These are phyloP conservation scores for Poteriospumella lacustris DNA, from an alignment of 108 stramenopile species.

Conservation along the genomic window DNA sequence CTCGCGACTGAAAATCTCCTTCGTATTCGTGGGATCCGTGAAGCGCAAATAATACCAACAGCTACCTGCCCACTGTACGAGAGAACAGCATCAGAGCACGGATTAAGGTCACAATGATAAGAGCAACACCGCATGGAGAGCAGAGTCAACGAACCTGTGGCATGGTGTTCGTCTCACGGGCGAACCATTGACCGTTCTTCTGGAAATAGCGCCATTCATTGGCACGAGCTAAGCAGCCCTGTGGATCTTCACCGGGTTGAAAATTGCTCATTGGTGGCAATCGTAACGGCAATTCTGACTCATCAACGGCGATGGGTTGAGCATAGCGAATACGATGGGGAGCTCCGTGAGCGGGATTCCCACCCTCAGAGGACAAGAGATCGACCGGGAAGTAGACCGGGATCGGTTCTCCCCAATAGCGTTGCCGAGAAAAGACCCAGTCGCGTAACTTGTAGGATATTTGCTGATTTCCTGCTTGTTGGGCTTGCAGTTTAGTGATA, in stretches of 20 bases:
- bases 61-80: conserved; percentile 22
- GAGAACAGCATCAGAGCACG: neutral
- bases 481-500: neutral
- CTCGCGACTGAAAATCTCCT: conserved; percentile 62
- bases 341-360: conserved; percentile 50
- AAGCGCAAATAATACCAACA: conserved; percentile 98
- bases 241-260: conserved; percentile 86
- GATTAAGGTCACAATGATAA: neutral
- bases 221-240: conserved; percentile 85
- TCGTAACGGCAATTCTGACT: conserved; percentile 67
- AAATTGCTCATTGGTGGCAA: conserved; percentile 89
- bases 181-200: conserved; percentile 86
- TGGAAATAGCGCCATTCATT: conserved; percentile 91
- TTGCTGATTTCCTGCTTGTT: neutral
- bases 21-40: conserved; percentile 72
- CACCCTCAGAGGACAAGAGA: conserved; percentile 64
- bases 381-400: conserved; percentile 96
- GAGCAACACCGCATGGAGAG: neutral
- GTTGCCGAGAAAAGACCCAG: conserved; percentile 95
- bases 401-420: conserved; percentile 97
- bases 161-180: conserved; percentile 97
- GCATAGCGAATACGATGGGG: conserved; percentile 76
- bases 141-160: conserved; percentile 76
- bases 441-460: conserved; percentile 86
- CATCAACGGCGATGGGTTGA: conserved; percentile 82